Conservation (phyloP, 2,329 filamentous ascomycete species). For the Ascosphaera aggregata region DNA sequence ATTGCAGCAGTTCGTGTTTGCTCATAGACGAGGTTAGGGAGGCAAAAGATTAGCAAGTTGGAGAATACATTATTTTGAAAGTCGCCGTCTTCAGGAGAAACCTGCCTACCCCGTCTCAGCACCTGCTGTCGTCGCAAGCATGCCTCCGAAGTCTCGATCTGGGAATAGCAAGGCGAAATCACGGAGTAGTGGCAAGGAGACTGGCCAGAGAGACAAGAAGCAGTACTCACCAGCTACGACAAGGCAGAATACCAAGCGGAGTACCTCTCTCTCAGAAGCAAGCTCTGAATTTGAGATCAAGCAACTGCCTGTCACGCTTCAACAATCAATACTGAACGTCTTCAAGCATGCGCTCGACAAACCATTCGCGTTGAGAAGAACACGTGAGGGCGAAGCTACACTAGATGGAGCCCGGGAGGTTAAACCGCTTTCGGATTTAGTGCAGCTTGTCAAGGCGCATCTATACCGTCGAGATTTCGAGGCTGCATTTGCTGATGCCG, state of each 20-base stretch:
- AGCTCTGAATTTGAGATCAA: background rate
- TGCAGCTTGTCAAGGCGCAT: constrained; percentile 70
- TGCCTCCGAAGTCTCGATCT: background rate
- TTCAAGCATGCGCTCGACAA: constrained; percentile 42
- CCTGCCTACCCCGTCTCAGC: no score
- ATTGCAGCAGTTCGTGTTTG: no score
- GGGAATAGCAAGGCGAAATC: background rate
- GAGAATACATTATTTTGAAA: no score
- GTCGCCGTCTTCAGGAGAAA: no score
- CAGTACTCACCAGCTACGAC: no score
- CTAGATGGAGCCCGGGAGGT: constrained; percentile 1
- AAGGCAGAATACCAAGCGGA: no score
- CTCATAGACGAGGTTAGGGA: no score
- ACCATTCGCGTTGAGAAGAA: constrained; percentile 8
- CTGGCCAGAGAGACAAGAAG: constrained; percentile 6
- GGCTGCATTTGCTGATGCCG: constrained; percentile 43
- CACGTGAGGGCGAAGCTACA: background rate
- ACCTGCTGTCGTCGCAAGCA: no score
- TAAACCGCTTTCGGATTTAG: constrained; percentile 27
- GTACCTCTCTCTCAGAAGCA: background rate
- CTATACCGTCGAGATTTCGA: constrained; percentile 71
- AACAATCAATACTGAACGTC: constrained; percentile 49
- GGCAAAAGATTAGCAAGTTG: no score
- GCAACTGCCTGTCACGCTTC: constrained; percentile 27
- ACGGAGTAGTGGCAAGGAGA: constrained; percentile 9